Conservation (phyloP, 768 basidiomycete genomes). For the Leccinellum albellum region DNA sequence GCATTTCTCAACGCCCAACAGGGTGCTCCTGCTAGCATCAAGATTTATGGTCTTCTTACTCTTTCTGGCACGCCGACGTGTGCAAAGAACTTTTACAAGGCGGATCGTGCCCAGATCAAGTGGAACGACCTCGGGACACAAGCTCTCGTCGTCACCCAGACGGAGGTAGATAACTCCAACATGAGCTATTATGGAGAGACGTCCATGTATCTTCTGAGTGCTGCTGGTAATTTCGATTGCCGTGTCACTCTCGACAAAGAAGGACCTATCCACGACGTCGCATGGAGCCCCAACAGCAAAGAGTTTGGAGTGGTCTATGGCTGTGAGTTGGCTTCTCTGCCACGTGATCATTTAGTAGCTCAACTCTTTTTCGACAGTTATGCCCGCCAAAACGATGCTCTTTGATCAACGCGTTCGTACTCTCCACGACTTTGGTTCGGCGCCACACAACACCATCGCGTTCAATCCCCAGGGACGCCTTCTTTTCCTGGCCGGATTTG, state of each 20-base stretch:
- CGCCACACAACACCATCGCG: slow-evolving; percentile 86
- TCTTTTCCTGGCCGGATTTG: slow-evolving; percentile 89
- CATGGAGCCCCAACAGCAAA: slow-evolving; percentile 94
- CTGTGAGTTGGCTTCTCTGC: slow-evolving; percentile 54
- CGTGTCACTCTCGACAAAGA: slow-evolving; percentile 89
- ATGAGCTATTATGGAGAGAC: slow-evolving; percentile 99
- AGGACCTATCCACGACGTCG: slow-evolving; percentile 94
- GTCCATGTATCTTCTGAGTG: slow-evolving; percentile 86
- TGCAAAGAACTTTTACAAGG: slow-evolving; percentile 94
- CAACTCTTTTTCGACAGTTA: slow-evolving; percentile 47
- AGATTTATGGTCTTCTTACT: slow-evolving; percentile 71
- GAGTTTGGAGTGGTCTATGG: slow-evolving; percentile 97
- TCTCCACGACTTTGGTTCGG: slow-evolving; percentile 85
- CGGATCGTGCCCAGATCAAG: slow-evolving; percentile 88
- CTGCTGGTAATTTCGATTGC: slow-evolving; percentile 92
- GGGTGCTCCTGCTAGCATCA: slow-evolving; percentile 87
- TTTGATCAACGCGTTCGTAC: slow-evolving; percentile 89
- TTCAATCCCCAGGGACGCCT: slow-evolving; percentile 95
- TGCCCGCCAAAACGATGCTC: slow-evolving; percentile 91
- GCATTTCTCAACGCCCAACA: slow-evolving; percentile 23
- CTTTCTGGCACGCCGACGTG: slow-evolving; percentile 66
- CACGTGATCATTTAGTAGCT: background rate
- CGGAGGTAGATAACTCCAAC: slow-evolving; percentile 95
- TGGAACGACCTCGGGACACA: slow-evolving; percentile 96
- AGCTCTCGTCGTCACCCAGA: slow-evolving; percentile 87